Conservation (phyloP, 192 early-diverging fungal genomes). For the Dimargaris xerosporica region DNA sequence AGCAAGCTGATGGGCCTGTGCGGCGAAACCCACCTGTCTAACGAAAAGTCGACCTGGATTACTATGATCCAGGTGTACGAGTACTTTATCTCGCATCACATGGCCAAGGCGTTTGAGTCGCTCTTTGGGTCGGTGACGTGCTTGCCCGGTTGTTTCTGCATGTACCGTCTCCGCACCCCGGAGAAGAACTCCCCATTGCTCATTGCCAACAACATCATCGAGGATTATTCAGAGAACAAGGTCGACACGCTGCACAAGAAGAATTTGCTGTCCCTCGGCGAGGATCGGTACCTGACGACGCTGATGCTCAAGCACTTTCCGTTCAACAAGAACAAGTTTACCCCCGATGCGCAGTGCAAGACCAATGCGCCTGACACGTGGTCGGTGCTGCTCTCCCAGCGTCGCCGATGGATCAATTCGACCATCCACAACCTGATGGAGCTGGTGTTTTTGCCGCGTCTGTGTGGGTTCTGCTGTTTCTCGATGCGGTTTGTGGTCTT, state of each 20-base stretch:
- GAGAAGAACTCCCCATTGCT: constrained; percentile 81
- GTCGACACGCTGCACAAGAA: constrained; percentile 98
- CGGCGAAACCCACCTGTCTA: constrained; percentile 88
- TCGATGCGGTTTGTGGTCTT: constrained; percentile 95
- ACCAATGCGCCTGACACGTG: constrained; percentile 92
- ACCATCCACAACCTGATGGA: constrained; percentile 98
- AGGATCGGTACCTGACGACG: constrained; percentile 96
- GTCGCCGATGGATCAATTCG: constrained; percentile 99
- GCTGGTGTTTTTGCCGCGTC: constrained; percentile 77
- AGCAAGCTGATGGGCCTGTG: constrained; percentile 84
- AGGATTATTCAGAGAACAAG: constrained; percentile 83
- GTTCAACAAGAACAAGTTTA: constrained; percentile 86
- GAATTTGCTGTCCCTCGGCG: constrained; percentile 94
- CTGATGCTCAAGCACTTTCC: constrained; percentile 96
- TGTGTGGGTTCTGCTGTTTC: constrained; percentile 96
- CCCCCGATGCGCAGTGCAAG: constrained; percentile 79
- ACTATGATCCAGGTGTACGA: constrained; percentile 99
- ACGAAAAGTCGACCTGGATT: constrained; percentile 85
- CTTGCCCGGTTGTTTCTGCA: constrained; percentile 97
- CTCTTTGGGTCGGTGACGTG: constrained; percentile 95
- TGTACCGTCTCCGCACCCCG: constrained; percentile 91
- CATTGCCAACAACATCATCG: constrained; percentile 73
- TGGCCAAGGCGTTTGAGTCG: constrained; percentile 95
- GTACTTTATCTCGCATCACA: constrained; percentile 95
- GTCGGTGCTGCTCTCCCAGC: constrained; percentile 86